Base-by-base conservation (phyloP, 495 filamentous ascomycete species). In the Pyronema omphalodes region DNA sequence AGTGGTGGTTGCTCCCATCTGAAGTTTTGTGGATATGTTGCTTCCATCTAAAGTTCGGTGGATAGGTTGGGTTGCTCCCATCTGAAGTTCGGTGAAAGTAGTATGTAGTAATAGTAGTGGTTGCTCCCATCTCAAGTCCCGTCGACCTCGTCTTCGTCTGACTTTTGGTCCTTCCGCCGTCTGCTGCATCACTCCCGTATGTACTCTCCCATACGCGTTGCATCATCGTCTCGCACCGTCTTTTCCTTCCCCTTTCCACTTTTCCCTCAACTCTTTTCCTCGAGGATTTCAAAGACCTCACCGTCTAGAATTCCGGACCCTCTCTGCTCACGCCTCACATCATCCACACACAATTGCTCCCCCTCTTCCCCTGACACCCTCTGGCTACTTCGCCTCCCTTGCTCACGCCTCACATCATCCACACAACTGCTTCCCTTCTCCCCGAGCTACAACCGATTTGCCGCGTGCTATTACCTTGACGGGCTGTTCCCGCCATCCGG, bases 341-440 rank as follows among this genome's bases (percentile, higher is more conserved):
- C 39, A 9, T 37, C 52, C 35, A n/a, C 44, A 15, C 39, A n/a
- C 34, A 9, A 19, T 23, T 23, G 34, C 37, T 36, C 14, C 44
- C 39, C 9, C 36, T 37, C 40, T 43, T 54, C 41, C 46, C 29
- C 44, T 50, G 55, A 49, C 63, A 57, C 58, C 51, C 52, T n/a
- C 53, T 55, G 45, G 51, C 52, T 60, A 53, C 59, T 59, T 53
- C 53, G 58, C 57, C 56, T 52, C 55, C 61, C 57, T 44, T 45
- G 47, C 39, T 41, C 39, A 14, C 23, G 1, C 18, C 48, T 33
- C 12, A 35, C 48, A 37, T 51, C 48, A n/a, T 51, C 23, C 11
- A 14, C 48, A 29, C 23, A 29, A 29, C 48, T 9, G 9, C 48
- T 33, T 51, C 48, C 12, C 39, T 43, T 29, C 17, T 43, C 12